phyloP scores from a whole-genome alignment of 768 basidiomycete genomes.

The Phylloporus rhodoxanthus region DNA sequence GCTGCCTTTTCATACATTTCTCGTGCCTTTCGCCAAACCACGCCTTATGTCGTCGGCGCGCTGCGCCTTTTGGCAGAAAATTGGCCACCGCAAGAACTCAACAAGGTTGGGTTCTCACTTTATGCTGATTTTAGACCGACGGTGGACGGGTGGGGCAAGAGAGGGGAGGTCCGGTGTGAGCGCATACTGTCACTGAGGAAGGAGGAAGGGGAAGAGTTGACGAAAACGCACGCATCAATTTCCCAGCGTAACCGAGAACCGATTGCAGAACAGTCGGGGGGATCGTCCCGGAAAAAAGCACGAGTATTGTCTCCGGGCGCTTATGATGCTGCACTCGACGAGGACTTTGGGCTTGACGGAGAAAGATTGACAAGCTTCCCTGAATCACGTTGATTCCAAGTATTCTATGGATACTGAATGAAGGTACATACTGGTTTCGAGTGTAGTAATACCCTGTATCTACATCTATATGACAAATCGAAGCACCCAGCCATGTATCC shows the following conservation, averaged over 20 bases:
- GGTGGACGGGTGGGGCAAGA: constrained; percentile 79
- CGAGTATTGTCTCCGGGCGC: constrained; percentile 42
- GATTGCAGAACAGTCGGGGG: constrained; percentile 6
- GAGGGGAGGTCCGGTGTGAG: constrained; percentile 65
- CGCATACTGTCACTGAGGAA: constrained; percentile 59
- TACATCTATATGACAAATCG: constrained; percentile 23
- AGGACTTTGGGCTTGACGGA: not conserved
- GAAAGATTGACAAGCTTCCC: not conserved
- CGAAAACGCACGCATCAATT: constrained; percentile 9
- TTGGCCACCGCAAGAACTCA: constrained; percentile 54
- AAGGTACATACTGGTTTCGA: constrained; percentile 13
- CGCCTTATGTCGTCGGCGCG: constrained; percentile 72
- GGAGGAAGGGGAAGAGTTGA: constrained; percentile 15
- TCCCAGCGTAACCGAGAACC: constrained; percentile 5
- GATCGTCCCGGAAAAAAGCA: constrained; percentile 38
- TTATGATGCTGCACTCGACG: constrained; percentile 44
- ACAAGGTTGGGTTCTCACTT: constrained; percentile 63
- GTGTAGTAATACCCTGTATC: constrained; percentile 13
- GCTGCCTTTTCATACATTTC: constrained; percentile 82
- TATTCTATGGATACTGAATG: constrained; percentile 7
- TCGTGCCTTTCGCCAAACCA: constrained; percentile 72
- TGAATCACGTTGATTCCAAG: not conserved
- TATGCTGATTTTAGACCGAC: constrained; percentile 86
- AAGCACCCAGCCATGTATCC: constrained; percentile 1
- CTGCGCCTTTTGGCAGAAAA: constrained; percentile 61